Evolutionary conservation across 2,329 filamentous ascomycete genomes (phyloP), one percentile per base, ranked within the genome.

Genomic region (Metarhizium brunneum): DNA sequence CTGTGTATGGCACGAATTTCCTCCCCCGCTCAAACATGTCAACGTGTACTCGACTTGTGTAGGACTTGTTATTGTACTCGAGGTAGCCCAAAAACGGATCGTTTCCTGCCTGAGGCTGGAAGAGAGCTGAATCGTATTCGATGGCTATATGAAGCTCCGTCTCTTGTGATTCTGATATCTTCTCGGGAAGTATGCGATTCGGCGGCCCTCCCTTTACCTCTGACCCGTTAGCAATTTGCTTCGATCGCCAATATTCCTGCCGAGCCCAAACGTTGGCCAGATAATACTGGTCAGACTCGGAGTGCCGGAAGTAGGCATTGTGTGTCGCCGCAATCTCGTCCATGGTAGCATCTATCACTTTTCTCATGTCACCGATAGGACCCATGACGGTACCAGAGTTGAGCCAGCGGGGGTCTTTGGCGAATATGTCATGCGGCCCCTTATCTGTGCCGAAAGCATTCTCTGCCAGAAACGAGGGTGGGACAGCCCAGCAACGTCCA

Each of bases 361-460:
- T 60, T 53, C 59, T 63, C 55, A 69, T 6, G 29, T 69, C 65
- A 6, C 60, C 62, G 18, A 72, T 59, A 1, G 72, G 73, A 1
- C 71, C 74, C 50, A 76, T 73, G 30, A 75, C 68, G 16, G 73
- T 75, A n/a, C 74, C 74, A 4, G 74, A 76, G 62, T 76, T 76
- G 38, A 76, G 65, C 67, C 68, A 76, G 20, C 69, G 68, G 7
- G 73, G 69, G 36, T 71, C 67, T n/a, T 65, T 63, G 43, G 63
- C 63, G 16, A 55, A 45, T 53, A 66, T 61, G 3, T 67, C 63
- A 8, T 69, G 68, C 11, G 63, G 63, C 47, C 69, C 68, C 3
- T 66, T 67, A 36, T 68, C 59, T 8, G 68, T 65, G 3, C 74
- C 74, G 57, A 74, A 76, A 1, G 67, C 61, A 6, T 65, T 55